Base-by-base conservation (phyloP, 2,329 filamentous ascomycete species). In the Verticillium tricorpus region DNA sequence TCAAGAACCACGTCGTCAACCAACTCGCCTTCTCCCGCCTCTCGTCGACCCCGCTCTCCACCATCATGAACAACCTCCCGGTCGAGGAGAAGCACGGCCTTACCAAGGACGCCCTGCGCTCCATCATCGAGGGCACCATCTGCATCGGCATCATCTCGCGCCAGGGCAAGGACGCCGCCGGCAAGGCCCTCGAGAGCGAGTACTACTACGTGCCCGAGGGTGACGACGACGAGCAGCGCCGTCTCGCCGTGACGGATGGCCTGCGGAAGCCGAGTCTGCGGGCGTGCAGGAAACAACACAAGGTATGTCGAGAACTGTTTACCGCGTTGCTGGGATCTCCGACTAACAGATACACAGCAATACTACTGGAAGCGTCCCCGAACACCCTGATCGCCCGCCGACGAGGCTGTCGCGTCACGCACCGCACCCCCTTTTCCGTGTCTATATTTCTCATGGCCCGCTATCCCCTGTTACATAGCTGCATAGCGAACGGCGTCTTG, bases 161-260 rank as follows among this genome's bases (percentile, higher is more conserved):
- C 45, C 89, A 94, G 73, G 95, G 95, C 72, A 99, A 98, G 76
- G 95, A 99, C 72, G 95, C 95, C 5, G 94, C 95, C 0, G 95
- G 95, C 67, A 95, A 97, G 78, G 80, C 89, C 7, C 84, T 99
- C 1, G 94, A 99, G 81, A 96, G 91, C 80, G 93, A 99, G 75
- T 98, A 96, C 74, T 98, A 98, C 77, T 99, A 99, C 71, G 82
- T 97, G 8, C 91, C 93, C 0, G 94, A 98, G 74, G 83, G 87
- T 70, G 95, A 99, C 72, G 80, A 83, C 2, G 93, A 98, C 71
- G 84, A 88, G 65, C 86, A 89, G 71, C 86, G 94, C 63, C 86
- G 91, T 59, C 85, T 92, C 60, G 90, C 93, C 25, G 92, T 97
- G 15, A 92, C 93, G 1, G 89, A 93, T 67, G 91, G 92, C 60